A percentile compares a stretch with the other conserved stretches of the same genome.
phyloP scores from a whole-genome alignment of 2,329 filamentous ascomycete species.

The Clonostachys solani region DNA sequence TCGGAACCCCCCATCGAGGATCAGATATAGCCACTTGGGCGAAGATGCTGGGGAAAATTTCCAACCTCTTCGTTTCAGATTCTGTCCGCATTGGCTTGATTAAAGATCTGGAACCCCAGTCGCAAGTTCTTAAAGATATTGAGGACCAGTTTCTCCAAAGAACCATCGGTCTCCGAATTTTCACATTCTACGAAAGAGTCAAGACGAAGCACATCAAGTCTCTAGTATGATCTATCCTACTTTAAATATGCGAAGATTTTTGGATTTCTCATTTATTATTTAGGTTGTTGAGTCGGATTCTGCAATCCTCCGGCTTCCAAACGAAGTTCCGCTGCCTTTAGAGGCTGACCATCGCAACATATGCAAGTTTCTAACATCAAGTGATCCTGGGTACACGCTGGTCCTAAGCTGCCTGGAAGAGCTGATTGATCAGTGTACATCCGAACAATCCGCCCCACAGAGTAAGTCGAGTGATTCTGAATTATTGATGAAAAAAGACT shows the following conservation, averaged over 20 bases:
- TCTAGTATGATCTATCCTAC: no score
- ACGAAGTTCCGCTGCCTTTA: conserved; percentile 12
- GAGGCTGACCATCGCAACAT: conserved; percentile 16
- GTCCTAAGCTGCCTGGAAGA: not conserved
- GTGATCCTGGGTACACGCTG: not conserved
- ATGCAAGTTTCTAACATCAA: conserved; percentile 4
- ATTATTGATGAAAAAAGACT: no score
- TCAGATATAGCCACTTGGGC: conserved; percentile 13
- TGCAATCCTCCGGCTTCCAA: conserved; percentile 10
- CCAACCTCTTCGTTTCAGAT: conserved; percentile 7
- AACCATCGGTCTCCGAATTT: conserved; percentile 7
- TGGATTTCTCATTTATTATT: not conserved
- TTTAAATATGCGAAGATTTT: not conserved
- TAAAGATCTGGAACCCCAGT: conserved; percentile 7
- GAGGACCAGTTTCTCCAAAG: not conserved
- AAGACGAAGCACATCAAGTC: not conserved
- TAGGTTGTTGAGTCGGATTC: conserved; percentile 19
- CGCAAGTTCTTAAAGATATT: not conserved
- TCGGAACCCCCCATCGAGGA: conserved; percentile 23
- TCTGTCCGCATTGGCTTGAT: conserved; percentile 13
- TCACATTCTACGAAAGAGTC: conserved; percentile 12
- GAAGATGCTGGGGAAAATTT: conserved; percentile 11
- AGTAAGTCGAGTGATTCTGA: no score
- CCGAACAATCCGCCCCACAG: no score
- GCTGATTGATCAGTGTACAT: not conserved